Evolutionary conservation across 176 grass and related monocot species (phyloP), one percentile per base, ranked within the genome.

Genomic region (Ananas comosus): DNA sequence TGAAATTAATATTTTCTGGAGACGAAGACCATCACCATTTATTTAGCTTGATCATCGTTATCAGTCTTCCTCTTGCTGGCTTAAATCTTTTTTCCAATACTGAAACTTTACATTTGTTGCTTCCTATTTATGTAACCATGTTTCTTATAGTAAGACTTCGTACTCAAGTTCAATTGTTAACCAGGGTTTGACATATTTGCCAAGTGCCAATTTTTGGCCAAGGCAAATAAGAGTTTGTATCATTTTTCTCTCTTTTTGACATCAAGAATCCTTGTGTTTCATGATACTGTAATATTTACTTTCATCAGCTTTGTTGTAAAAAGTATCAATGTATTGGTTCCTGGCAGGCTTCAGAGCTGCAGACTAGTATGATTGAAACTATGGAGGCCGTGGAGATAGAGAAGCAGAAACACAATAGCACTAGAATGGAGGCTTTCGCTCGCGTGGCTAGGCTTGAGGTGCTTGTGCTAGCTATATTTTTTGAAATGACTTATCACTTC

Each of bases 301-400:
- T 59, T 71, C 3, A 61, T 64, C 25, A 70, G 28, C 13, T 59
- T 48, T 7, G 19, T 72, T 63, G 51, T 7, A 21, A 48, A 68
- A 72, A 64, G 50, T 48, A 72, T 61, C 71, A 24, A 23, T n/a
- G 54, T 78, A 9, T 67, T 88, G 64, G 54, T 27, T 73, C 24
- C 47, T 71, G 61, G 69, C 72, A 99, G 94, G 94, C 89, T 86
- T 90, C 86, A 73, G 83, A 90, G 80, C 78, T 99, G 84, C 94
- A 93, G 76, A 85, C n/a, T 48, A 99, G 83, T 88, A 99, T 83
- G 87, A 90, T 89, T 23, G 86, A 93, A 75, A 88, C 87, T 9
- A 90, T 99, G 85, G 94, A 99, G 64, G 94, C 94, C 67, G 78
- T 90, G 12, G 94, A 99, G 65, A 76, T 81, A 56, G 94, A 99